Conservation (phyloP, 202 grass and related monocot genomes). For the Schoenoplectus triqueter region DNA sequence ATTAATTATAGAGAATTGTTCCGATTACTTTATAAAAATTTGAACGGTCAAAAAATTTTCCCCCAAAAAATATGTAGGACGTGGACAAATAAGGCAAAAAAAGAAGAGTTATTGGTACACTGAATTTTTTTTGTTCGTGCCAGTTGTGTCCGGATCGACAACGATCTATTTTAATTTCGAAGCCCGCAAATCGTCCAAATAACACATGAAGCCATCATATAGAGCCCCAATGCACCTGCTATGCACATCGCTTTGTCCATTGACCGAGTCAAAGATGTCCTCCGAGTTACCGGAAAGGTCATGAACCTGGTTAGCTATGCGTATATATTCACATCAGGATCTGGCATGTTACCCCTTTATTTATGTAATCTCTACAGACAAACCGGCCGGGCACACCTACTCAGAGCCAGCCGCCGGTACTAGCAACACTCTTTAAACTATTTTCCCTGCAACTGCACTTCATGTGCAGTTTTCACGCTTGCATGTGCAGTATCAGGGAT, state of each 20-base stretch:
- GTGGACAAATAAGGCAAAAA: no score
- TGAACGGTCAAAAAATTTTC: no score
- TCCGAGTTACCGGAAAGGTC: not conserved
- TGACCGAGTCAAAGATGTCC: conserved; percentile 26
- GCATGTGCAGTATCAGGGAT: conserved; percentile 16
- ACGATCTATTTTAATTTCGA: not conserved
- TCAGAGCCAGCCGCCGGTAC: conserved; percentile 1
- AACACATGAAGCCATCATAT: conserved; percentile 1
- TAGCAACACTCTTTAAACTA: not conserved
- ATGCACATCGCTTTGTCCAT: conserved; percentile 24
- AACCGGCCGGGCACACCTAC: not conserved
- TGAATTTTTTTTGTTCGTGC: not conserved
- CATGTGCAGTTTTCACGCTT: conserved; percentile 22
- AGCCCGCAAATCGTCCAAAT: conserved; percentile 4
- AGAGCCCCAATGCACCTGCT: conserved; percentile 6
- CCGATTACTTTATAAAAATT: no score
- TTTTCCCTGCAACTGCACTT: not conserved
- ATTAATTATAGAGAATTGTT: no score
- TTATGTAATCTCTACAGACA: not conserved
- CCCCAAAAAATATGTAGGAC: no score
- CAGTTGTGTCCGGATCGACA: not conserved
- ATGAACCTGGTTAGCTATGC: no score
- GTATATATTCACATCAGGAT: not conserved
- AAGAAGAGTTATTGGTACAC: no score
- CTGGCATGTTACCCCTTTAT: not conserved